phyloP scores from a whole-genome alignment of 495 filamentous ascomycete genomes.

The Penicillium cataractarum region DNA sequence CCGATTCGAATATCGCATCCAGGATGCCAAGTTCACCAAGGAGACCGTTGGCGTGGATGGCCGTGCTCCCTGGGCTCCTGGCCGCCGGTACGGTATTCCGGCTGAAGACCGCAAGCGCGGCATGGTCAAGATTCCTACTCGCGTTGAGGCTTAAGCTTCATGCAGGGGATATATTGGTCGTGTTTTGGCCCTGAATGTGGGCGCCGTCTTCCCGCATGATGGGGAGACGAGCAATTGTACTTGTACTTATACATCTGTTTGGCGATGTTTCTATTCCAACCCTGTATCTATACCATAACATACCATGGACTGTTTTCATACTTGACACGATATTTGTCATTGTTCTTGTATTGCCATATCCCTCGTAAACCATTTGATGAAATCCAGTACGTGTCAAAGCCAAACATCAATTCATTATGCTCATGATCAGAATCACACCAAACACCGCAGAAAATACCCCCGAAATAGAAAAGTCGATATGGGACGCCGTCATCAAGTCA shows the following conservation, averaged over 20 bases:
- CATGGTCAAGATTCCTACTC: conserved; percentile 70
- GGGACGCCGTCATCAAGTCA: not conserved
- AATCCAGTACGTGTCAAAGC: not conserved
- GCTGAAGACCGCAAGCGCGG: conserved; percentile 73
- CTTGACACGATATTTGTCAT: conserved; percentile 5
- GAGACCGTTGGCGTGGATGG: conserved; percentile 65
- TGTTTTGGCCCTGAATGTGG: not conserved
- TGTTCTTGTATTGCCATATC: not conserved
- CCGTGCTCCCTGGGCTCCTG: conserved; percentile 56
- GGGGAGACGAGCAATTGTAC: conserved; percentile 20
- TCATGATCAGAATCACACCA: too few species aligned
- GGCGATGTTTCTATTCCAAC: conserved; percentile 25
- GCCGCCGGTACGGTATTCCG: conserved; percentile 71
- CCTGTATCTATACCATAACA: conserved; percentile 37
- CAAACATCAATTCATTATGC: not conserved
- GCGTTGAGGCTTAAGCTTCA: conserved; percentile 51
- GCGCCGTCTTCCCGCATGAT: not conserved
- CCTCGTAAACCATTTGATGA: not conserved
- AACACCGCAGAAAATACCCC: not conserved
- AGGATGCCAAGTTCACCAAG: conserved; percentile 58
- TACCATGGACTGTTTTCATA: conserved; percentile 22
- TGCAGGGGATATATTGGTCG: conserved; percentile 2
- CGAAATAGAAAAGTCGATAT: not conserved
- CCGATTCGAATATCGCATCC: conserved; percentile 82
- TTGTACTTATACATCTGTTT: conserved; percentile 33